Conservation (phyloP, 306 rosid genomes). For the Gynostemma pentaphyllum region DNA sequence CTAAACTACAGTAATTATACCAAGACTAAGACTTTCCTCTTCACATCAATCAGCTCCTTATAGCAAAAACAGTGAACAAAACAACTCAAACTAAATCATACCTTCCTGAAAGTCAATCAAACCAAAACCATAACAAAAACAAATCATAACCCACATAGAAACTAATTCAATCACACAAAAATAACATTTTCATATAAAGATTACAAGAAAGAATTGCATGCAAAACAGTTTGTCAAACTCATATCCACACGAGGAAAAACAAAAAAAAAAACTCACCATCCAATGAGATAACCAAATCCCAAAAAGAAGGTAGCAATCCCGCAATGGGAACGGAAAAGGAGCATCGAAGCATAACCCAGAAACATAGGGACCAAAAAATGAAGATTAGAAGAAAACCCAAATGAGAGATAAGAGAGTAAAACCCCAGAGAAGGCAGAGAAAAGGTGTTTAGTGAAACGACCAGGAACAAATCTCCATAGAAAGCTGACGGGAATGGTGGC, state of each 20-base stretch:
- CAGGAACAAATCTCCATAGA: conserved; percentile 59
- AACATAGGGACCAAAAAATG: conserved; percentile 71
- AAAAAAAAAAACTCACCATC: conserved; percentile 28
- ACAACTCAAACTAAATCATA: background rate
- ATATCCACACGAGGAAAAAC: no score
- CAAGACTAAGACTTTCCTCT: background rate
- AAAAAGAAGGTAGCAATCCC: conserved; percentile 65
- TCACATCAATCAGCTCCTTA: background rate
- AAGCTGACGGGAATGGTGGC: conserved; percentile 78
- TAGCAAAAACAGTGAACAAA: background rate
- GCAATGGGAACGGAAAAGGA: conserved; percentile 47
- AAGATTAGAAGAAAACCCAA: conserved; percentile 83
- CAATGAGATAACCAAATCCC: conserved; percentile 85
- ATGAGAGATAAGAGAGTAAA: conserved; percentile 64
- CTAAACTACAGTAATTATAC: background rate
- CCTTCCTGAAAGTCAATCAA: background rate
- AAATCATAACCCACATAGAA: background rate
- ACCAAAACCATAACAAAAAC: background rate
- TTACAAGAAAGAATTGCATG: background rate
- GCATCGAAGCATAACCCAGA: conserved; percentile 78
- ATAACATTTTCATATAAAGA: background rate
- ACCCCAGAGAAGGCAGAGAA: conserved; percentile 62
- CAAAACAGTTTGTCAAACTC: no score
- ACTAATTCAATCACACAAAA: background rate
- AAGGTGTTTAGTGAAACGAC: conserved; percentile 50